A percentile compares a stretch with the other conserved stretches of the same genome.
These are phyloP conservation scores for Trichoderma asperellum DNA, from an alignment of 2,329 filamentous ascomycete genomes.

Conservation along the genomic window DNA sequence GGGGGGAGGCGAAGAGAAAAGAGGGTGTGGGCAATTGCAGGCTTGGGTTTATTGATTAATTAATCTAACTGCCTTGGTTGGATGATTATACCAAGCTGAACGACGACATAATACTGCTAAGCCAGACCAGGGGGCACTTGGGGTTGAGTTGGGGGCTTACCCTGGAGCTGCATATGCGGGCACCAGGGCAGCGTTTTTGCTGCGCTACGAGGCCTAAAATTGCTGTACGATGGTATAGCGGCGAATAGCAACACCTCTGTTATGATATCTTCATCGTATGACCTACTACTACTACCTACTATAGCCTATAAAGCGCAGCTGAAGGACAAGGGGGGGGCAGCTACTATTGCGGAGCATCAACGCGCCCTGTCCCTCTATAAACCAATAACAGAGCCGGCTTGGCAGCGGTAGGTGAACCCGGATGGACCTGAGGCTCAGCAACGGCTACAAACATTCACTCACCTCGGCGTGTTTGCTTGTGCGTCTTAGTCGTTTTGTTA, in stretches of 20 bases:
- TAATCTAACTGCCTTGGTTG: not conserved
- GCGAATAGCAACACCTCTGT: not conserved
- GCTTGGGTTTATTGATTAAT: slow-evolving; percentile 1
- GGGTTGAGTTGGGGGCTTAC: slow-evolving; percentile 2
- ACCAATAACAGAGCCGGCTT: no score
- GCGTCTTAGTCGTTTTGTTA: not conserved
- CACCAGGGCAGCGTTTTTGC: not conserved
- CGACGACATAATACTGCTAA: not conserved
- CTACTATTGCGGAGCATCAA: not conserved
- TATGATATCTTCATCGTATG: not conserved
- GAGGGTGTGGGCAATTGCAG: slow-evolving; percentile 11
- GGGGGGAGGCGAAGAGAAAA: not conserved
- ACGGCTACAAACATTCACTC: not conserved
- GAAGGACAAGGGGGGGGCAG: not conserved
- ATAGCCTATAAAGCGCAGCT: not conserved
- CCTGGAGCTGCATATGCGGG: not conserved
- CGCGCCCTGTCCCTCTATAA: not conserved
- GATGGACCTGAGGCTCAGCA: not conserved
- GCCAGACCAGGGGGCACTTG: not conserved
- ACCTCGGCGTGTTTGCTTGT: not conserved
- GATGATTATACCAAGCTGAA: not conserved
- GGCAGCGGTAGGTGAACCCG: not conserved
- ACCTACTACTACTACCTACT: no score
- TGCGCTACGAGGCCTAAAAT: not conserved
- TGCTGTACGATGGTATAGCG: not conserved